These are phyloP conservation scores for Colletotrichum trifolii DNA, from an alignment of 2,329 filamentous ascomycete species.

Conservation along the genomic window DNA sequence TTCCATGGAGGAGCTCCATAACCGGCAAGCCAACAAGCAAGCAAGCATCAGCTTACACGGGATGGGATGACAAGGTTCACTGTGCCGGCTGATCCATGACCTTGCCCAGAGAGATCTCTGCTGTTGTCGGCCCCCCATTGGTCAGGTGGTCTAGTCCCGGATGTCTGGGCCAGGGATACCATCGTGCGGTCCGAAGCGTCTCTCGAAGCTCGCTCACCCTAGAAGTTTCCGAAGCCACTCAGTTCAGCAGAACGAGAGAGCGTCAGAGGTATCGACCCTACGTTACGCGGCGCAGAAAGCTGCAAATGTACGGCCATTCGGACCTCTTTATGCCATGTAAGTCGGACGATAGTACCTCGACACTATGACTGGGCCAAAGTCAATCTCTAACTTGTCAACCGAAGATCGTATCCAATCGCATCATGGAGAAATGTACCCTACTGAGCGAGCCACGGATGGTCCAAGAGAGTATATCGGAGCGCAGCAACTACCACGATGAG, in stretches of 20 bases:
- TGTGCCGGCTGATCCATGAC: too few relatives aligned
- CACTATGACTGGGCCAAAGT: neutral
- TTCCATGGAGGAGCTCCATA: too few relatives aligned
- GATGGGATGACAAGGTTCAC: too few relatives aligned
- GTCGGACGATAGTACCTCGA: neutral
- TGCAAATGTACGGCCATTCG: too few relatives aligned
- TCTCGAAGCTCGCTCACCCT: neutral
- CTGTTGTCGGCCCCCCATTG: neutral
- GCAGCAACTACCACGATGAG: constrained; percentile 17
- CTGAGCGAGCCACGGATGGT: neutral
- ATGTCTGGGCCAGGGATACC: neutral
- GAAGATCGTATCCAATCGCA: neutral
- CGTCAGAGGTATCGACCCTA: too few relatives aligned
- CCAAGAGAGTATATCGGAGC: neutral
- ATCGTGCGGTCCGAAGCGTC: constrained; percentile 14
- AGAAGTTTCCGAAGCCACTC: neutral
- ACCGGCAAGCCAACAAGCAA: too few relatives aligned
- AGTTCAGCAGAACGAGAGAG: too few relatives aligned
- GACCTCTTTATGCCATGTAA: neutral
- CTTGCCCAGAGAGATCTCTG: neutral
- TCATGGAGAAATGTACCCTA: constrained; percentile 12
- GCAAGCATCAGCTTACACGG: too few relatives aligned
- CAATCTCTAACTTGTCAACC: neutral
- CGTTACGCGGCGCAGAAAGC: too few relatives aligned
- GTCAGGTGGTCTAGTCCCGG: too few relatives aligned